phyloP scores from a whole-genome alignment of 306 rosid genomes.

The Ormosia emarginata region DNA sequence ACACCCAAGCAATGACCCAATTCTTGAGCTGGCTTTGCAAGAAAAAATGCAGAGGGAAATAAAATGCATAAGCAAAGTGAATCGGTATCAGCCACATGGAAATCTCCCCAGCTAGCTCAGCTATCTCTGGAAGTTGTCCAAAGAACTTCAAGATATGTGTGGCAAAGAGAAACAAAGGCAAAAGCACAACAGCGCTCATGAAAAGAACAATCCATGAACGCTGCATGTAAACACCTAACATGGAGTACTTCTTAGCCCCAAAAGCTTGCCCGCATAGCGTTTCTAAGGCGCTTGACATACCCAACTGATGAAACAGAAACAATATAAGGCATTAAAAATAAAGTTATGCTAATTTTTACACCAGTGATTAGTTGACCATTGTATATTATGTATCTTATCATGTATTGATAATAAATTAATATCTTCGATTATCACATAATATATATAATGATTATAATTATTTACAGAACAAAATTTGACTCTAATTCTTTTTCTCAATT shows the following conservation, averaged over 20 bases:
- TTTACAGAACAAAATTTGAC: too few relatives aligned
- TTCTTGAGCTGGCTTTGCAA: constrained; percentile 57
- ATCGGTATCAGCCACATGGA: constrained; percentile 41
- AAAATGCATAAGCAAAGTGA: constrained; percentile 56
- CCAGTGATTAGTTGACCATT: neutral
- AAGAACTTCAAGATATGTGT: constrained; percentile 39
- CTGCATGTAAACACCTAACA: constrained; percentile 64
- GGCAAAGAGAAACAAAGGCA: constrained; percentile 44
- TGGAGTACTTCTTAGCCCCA: constrained; percentile 54
- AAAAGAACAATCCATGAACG: constrained; percentile 57
- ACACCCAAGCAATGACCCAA: constrained; percentile 36
- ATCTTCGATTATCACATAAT: too few relatives aligned
- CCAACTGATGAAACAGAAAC: constrained; percentile 32
- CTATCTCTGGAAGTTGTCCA: constrained; percentile 52
- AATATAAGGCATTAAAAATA: neutral
- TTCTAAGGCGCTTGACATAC: constrained; percentile 65
- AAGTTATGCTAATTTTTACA: neutral
- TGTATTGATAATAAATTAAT: too few relatives aligned
- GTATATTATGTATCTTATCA: too few relatives aligned
- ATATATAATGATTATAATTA: too few relatives aligned
- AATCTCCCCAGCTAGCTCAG: constrained; percentile 34
- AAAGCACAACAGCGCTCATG: constrained; percentile 23
- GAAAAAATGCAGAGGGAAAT: constrained; percentile 54
- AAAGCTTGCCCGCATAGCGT: constrained; percentile 66
- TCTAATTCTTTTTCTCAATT: too few relatives aligned